Evolutionary conservation across 352 stramenopile genomes (phyloP), one percentile per base, ranked within the genome.

Genomic region (Pythium insidiosum): DNA sequence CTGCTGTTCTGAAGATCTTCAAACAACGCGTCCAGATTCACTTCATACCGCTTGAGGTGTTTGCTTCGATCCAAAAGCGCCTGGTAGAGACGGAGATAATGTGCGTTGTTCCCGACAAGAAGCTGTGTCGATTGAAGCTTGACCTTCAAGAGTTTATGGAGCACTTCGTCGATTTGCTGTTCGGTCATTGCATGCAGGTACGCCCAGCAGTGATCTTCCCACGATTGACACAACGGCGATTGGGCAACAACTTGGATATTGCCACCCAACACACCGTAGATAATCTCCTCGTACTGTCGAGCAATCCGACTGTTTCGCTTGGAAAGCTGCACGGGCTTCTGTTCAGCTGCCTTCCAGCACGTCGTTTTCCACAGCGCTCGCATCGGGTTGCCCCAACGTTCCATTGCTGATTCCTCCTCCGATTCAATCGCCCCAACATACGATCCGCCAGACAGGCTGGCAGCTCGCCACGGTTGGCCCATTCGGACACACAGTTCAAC

Each of bases 121-220:
- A 89, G 58, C 48, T 82, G 62, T 2, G 80, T 86, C 6, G 76
- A 86, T 43, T 89, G 70, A 1, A 63, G 31, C 58, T 94, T 94
- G 20, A 88, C 61, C 50, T 85, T 71, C 2, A 88, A 54, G 22
- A 91, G 50, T 28, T 82, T 80, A 43, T 70, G 63, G 19, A 91
- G 39, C 3, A 71, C 62, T 25, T 86, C 74, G 36, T 94, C 81
- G n/a, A 84, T 50, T 47, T 88, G 61, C 15, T 79, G 64, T 26
- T 88, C 76, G 2, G 63, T 79, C 26, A 86, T 80, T 4, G 65
- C 76, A 18, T 81, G 62, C 6, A 91, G 46, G 45, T 83, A 84
- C 16, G 76, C 78, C 81, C 81, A 94, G 46, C 78, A 86, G 43
- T 94, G 81, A 38, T 94, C 76, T 43, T 94, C 81, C 81, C 81